Conservation (phyloP, 441 rosid species). For the Gossypium davidsonii region DNA sequence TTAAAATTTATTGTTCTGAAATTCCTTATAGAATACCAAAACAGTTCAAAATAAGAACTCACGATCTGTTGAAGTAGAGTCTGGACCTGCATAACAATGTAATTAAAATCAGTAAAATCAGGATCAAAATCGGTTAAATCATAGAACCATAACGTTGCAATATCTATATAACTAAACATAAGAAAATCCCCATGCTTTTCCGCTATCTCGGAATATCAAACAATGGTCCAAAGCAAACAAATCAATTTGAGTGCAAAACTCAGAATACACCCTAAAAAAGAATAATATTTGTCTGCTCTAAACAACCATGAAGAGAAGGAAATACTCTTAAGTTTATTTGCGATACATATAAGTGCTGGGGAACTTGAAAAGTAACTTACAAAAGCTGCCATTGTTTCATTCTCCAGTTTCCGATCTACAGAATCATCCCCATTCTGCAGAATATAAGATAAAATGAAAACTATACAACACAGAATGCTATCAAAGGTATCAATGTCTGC, state of each 20-base stretch:
- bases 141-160: background rate
- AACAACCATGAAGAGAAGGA: background rate
- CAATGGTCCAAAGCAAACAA: background rate
- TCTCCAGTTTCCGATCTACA: conserved; percentile 58
- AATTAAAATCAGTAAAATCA: conserved; percentile 8
- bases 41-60: background rate
- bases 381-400: conserved; percentile 76
- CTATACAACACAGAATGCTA: background rate
- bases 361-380: conserved; percentile 36
- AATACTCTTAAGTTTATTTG: background rate
- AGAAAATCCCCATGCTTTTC: background rate
- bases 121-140: background rate
- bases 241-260: background rate
- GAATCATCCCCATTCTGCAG: conserved; percentile 67
- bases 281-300: background rate
- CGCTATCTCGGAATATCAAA: background rate
- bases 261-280: background rate
- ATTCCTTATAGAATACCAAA: background rate
- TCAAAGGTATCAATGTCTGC: background rate
- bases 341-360: background rate
- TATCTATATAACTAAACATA: background rate
- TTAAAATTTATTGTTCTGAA: background rate
- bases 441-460: background rate
- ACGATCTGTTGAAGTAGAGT: conserved; percentile 58
- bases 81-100: conserved; percentile 40